These are phyloP conservation scores for Alternaria conjuncta DNA, from an alignment of 2,329 filamentous ascomycete species.

Conservation along the genomic window DNA sequence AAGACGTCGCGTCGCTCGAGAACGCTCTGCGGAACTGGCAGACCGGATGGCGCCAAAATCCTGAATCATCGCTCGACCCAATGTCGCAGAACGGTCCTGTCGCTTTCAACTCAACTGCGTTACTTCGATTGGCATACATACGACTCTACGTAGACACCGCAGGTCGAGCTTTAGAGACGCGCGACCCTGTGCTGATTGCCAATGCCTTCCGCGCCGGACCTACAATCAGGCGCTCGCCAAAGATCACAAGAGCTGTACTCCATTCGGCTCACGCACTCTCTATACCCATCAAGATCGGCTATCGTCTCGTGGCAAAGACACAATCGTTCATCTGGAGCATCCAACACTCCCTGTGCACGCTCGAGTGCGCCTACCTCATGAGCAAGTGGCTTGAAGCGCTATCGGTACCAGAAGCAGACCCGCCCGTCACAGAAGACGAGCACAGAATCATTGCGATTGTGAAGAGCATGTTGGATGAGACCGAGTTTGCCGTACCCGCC, in stretches of 20 bases:
- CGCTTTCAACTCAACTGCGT: slow-evolving; percentile 70
- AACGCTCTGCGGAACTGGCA: slow-evolving; percentile 54
- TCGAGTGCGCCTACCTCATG: slow-evolving; percentile 51
- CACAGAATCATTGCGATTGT: slow-evolving; percentile 46
- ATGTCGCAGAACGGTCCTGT: slow-evolving; percentile 65
- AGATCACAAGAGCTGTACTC: slow-evolving; percentile 68
- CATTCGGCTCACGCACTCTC: slow-evolving; percentile 73
- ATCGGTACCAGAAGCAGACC: slow-evolving; percentile 39
- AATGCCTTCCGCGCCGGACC: slow-evolving; percentile 66
- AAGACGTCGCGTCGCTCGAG: slow-evolving; percentile 52
- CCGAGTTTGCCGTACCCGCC: slow-evolving; percentile 41
- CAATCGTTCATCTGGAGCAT: slow-evolving; percentile 51
- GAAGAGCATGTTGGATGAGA: slow-evolving; percentile 52
- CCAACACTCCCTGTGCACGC: slow-evolving; percentile 49
- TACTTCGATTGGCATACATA: slow-evolving; percentile 68
- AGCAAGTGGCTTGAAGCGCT: slow-evolving; percentile 51
- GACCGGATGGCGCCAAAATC: slow-evolving; percentile 48
- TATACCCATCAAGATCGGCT: slow-evolving; percentile 65
- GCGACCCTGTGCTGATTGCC: slow-evolving; percentile 68
- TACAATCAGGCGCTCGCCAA: slow-evolving; percentile 63
- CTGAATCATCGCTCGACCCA: slow-evolving; percentile 56
- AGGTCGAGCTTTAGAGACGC: slow-evolving; percentile 67
- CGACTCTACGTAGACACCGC: slow-evolving; percentile 71
- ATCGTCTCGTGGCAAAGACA: slow-evolving; percentile 48
- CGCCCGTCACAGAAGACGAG: slow-evolving; percentile 49